Percentiles rank a stretch among this genome's conserved stretches.
phyloP scores from a whole-genome alignment of 306 rosid genomes.

The Psophocarpus tetragonolobus region DNA sequence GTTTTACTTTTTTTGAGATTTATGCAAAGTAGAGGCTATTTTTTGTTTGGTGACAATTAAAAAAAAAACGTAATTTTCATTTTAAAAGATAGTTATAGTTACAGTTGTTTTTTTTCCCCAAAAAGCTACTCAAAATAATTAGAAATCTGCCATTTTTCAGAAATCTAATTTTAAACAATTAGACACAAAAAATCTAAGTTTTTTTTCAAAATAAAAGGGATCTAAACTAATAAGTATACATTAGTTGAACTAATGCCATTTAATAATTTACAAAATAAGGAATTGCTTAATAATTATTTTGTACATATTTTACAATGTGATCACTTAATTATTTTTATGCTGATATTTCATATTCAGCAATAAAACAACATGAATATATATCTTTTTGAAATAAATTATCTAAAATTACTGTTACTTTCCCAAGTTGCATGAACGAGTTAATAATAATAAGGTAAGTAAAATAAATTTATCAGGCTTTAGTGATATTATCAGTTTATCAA shows the following conservation, averaged over 20 bases:
- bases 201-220: background rate
- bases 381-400: background rate
- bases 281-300: background rate
- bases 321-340: background rate
- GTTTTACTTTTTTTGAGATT: background rate
- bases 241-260: slow-evolving; percentile 7
- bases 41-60: background rate
- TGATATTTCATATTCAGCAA: background rate
- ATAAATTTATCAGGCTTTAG: slow-evolving; percentile 6
- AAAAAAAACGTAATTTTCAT: background rate
- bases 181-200: background rate
- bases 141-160: background rate
- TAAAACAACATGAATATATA: slow-evolving; percentile 10
- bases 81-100: background rate
- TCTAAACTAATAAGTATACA: background rate
- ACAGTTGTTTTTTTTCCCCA: background rate
- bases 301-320: slow-evolving; percentile 2
- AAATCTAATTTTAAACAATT: background rate
- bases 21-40: background rate
- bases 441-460: background rate
- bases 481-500: slow-evolving; percentile 20
- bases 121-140: background rate
- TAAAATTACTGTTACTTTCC: slow-evolving; percentile 19
- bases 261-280: slow-evolving; percentile 5
- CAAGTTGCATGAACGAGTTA: background rate